These are phyloP conservation scores for Euphorbia pulcherrima DNA, from an alignment of 345 rosid genomes.

Conservation along the genomic window DNA sequence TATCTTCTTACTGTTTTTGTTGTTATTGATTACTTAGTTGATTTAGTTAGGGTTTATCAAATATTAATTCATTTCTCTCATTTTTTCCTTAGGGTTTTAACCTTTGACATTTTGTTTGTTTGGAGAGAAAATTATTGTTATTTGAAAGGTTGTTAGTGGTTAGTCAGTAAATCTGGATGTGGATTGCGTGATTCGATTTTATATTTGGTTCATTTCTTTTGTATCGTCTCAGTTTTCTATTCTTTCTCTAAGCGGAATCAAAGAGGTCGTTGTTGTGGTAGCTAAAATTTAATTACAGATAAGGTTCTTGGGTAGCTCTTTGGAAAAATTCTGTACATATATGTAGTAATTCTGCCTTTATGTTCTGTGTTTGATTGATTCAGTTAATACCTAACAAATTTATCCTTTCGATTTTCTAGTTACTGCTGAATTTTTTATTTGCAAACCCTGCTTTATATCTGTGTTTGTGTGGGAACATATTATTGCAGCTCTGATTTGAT, in stretches of 20 bases:
- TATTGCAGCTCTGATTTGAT: neutral
- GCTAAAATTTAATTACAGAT: neutral
- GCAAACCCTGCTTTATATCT: neutral
- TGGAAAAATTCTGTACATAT: neutral
- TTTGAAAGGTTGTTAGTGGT: neutral
- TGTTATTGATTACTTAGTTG: neutral
- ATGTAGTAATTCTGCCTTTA: neutral
- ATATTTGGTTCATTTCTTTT: neutral
- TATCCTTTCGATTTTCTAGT: neutral
- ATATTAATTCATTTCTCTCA: neutral
- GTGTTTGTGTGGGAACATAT: neutral
- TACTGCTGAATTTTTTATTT: neutral
- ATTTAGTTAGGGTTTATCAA: neutral
- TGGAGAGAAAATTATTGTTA: neutral
- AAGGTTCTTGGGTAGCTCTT: neutral
- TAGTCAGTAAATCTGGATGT: neutral
- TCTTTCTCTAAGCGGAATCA: neutral
- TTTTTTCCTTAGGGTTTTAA: neutral
- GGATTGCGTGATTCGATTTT: neutral
- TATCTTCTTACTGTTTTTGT: neutral
- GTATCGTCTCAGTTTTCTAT: neutral
- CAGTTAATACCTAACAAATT: neutral
- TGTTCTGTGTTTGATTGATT: neutral
- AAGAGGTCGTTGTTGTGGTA: neutral
- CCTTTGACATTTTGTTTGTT: conserved; percentile 2